Conservation (phyloP, 2,329 filamentous ascomycete species). For the Colletotrichum sp. region DNA sequence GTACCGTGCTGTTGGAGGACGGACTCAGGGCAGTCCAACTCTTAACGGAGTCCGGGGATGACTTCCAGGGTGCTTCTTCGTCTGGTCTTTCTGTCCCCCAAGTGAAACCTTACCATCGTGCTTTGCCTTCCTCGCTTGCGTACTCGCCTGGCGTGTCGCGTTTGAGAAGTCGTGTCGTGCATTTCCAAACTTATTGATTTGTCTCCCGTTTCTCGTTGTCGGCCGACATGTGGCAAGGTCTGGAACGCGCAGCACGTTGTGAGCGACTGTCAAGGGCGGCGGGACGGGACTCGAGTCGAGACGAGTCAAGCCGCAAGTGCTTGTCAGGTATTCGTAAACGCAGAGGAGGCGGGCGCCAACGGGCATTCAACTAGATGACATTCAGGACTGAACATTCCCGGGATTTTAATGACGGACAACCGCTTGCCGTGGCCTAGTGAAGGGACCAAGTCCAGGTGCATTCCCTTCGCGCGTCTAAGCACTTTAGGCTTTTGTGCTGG, state of each 20-base stretch:
- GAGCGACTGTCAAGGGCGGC: neutral
- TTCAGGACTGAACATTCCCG: slow-evolving; percentile 1
- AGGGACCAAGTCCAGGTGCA: neutral
- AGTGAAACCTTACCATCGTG: slow-evolving; percentile 6
- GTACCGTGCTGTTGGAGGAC: neutral
- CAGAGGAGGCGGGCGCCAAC: neutral
- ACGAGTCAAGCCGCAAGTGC: neutral
- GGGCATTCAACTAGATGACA: slow-evolving; percentile 6
- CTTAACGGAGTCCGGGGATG: neutral
- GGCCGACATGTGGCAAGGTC: neutral
- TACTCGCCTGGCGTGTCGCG: slow-evolving; percentile 3
- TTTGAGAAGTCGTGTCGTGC: slow-evolving; percentile 4
- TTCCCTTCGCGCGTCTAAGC: neutral
- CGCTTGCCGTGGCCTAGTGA: neutral
- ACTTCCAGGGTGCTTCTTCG: neutral
- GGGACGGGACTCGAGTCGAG: neutral
- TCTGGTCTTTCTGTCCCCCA: neutral
- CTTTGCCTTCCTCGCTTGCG: neutral
- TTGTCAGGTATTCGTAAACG: neutral
- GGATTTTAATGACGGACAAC: neutral
- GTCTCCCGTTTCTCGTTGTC: neutral
- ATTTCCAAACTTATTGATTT: neutral
- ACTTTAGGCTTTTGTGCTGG: slow-evolving; percentile 1
- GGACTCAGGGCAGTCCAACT: neutral
- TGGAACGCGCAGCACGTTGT: neutral